A percentile compares a stretch with the other conserved stretches of the same genome.
phyloP scores from a whole-genome alignment of 2,329 filamentous ascomycete species.

The Epichloe sibirici region DNA sequence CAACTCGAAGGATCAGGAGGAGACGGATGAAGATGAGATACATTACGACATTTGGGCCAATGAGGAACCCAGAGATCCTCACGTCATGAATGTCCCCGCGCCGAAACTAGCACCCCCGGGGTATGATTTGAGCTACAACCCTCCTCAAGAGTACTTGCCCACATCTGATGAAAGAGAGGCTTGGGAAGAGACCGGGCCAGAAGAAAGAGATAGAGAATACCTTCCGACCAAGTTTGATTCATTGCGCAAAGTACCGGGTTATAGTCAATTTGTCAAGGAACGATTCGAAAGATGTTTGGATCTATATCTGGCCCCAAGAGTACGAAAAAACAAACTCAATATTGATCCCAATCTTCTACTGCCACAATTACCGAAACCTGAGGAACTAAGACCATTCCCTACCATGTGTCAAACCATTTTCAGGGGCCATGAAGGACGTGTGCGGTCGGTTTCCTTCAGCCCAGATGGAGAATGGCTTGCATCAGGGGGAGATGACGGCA shows the following conservation, averaged over 20 bases:
- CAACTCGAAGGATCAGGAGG: conserved; percentile 53
- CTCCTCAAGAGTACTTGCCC: conserved; percentile 86
- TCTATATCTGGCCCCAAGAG: conserved; percentile 83
- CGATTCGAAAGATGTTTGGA: conserved; percentile 92
- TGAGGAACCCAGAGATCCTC: conserved; percentile 68
- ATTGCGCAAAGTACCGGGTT: conserved; percentile 83
- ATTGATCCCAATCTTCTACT: conserved; percentile 90
- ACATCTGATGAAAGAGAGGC: conserved; percentile 69
- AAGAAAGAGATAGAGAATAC: conserved; percentile 84
- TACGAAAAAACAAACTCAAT: conserved; percentile 87
- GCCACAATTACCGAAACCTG: conserved; percentile 83
- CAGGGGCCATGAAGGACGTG: conserved; percentile 75
- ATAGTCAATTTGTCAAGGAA: conserved; percentile 83
- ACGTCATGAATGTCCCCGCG: conserved; percentile 89
- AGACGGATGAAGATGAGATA: conserved; percentile 57
- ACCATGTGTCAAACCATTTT: conserved; percentile 81
- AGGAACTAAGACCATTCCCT: conserved; percentile 90
- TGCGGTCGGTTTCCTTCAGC: conserved; percentile 74
- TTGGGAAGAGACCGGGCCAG: conserved; percentile 79
- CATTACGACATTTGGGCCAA: conserved; percentile 93
- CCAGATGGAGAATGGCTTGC: conserved; percentile 78
- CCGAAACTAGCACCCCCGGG: conserved; percentile 88
- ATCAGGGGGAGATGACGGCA: conserved; percentile 89
- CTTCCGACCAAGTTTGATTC: conserved; percentile 72
- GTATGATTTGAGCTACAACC: conserved; percentile 94